A percentile compares a stretch with the other conserved stretches of the same genome.
These are phyloP conservation scores for Picea sitchensis DNA, from an alignment of 75 land plant species.

Conservation along the genomic window DNA sequence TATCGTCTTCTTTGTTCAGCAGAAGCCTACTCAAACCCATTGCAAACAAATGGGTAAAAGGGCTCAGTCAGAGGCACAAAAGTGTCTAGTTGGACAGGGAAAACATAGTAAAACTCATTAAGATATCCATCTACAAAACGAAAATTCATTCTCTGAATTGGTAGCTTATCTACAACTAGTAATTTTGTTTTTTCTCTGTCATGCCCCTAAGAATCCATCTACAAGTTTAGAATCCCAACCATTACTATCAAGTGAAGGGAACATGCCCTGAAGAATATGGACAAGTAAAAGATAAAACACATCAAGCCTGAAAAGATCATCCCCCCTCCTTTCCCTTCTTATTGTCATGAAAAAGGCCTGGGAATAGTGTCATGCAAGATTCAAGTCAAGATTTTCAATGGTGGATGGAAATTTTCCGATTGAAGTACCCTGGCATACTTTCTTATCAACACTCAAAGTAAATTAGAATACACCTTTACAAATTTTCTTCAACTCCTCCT, in stretches of 20 bases:
- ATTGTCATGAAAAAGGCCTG: conserved; percentile 25
- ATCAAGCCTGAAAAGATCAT: conserved; percentile 28
- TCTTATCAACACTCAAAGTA: conserved; percentile 30
- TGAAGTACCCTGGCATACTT: conserved; percentile 19
- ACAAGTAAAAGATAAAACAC: conserved; percentile 28
- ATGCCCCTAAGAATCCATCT: conserved; percentile 22
- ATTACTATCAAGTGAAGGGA: conserved; percentile 13
- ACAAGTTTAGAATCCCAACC: conserved; percentile 26
- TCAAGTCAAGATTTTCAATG: conserved; percentile 14
- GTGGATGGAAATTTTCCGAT: conserved; percentile 17
- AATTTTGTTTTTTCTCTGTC: conserved; percentile 21
- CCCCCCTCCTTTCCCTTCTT: too few relatives aligned
- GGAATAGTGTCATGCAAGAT: conserved; percentile 14
- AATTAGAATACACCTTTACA: conserved; percentile 32
- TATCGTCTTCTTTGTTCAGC: too few relatives aligned
- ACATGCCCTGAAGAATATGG: conserved; percentile 17
- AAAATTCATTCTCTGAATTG: conserved; percentile 17
- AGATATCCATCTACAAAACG: conserved; percentile 27
- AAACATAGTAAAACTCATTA: conserved; percentile 15
- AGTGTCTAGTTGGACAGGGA: conserved; percentile 13
- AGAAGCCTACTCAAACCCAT: too few relatives aligned
- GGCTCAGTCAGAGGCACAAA: conserved; percentile 22
- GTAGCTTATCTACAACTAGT: conserved; percentile 13
- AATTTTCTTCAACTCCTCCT: too few relatives aligned
- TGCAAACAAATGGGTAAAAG: too few relatives aligned